A percentile compares a stretch with the other conserved stretches of the same genome.
Conservation (phyloP, 208 protist species). For the Trypanosoma caninum region DNA sequence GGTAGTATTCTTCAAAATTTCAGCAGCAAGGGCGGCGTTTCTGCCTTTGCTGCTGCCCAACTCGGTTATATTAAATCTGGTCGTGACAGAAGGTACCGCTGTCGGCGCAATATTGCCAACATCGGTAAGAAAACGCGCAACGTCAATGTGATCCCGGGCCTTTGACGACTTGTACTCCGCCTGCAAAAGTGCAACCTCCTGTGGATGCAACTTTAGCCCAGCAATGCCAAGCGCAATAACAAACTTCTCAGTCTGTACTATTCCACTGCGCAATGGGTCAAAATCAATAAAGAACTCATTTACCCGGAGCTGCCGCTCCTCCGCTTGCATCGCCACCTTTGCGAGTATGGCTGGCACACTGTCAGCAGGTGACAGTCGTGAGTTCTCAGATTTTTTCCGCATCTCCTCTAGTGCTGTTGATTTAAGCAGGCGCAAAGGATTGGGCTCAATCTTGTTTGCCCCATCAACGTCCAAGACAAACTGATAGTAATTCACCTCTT, state of each 20-base stretch:
- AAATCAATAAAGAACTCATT: constrained; percentile 78
- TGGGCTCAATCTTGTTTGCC: constrained; percentile 25
- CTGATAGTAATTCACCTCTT: constrained; percentile 86
- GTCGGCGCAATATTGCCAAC: constrained; percentile 35
- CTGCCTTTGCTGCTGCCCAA: too few species aligned
- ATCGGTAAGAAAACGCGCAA: constrained; percentile 31
- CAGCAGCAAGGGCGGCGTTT: too few species aligned
- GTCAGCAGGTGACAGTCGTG: constrained; percentile 18
- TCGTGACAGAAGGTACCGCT: constrained; percentile 13
- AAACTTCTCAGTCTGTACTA: constrained; percentile 53
- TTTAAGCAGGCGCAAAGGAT: background rate
- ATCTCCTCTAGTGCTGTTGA: constrained; percentile 8
- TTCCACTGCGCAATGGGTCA: constrained; percentile 71
- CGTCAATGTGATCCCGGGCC: constrained; percentile 36
- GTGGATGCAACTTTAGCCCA: constrained; percentile 38
- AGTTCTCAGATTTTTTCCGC: constrained; percentile 14
- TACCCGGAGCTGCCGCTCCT: constrained; percentile 53
- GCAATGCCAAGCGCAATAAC: constrained; percentile 64
- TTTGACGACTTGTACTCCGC: constrained; percentile 34
- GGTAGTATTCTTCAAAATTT: background rate
- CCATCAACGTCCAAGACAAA: constrained; percentile 87
- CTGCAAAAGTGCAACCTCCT: constrained; percentile 44
- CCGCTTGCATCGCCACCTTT: constrained; percentile 51
- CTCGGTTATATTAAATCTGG: constrained; percentile 20
- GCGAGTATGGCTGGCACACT: constrained; percentile 39